Percentiles rank a stretch among this genome's conserved stretches.
Evolutionary conservation across 2,329 filamentous ascomycete genomes (phyloP).

Genomic region (Stagonosporopsis chrysanthemi): DNA sequence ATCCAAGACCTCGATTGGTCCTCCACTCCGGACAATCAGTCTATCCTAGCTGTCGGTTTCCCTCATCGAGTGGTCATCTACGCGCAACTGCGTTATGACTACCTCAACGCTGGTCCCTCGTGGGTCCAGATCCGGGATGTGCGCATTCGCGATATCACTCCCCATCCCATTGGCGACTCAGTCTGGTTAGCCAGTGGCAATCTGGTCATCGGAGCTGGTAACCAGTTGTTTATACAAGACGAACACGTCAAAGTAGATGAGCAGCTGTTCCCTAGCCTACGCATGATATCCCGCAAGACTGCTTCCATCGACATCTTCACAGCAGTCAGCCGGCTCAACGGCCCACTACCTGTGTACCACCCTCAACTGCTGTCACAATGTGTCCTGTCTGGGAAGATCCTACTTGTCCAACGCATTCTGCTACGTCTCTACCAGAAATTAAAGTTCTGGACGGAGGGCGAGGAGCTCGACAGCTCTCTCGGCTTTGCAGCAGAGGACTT

Average conservation of each 20-base stretch:
- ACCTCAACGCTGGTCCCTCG: conserved; percentile 85
- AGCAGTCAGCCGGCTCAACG: conserved; percentile 82
- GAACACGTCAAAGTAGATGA: conserved; percentile 73
- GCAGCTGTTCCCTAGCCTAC: conserved; percentile 64
- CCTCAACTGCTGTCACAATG: conserved; percentile 90
- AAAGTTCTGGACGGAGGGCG: conserved; percentile 84
- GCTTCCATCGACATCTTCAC: conserved; percentile 76
- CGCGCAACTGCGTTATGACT: conserved; percentile 89
- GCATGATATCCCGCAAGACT: conserved; percentile 57
- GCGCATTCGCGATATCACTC: conserved; percentile 79
- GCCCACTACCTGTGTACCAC: conserved; percentile 87
- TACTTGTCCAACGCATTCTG: conserved; percentile 75
- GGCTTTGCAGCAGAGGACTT: conserved; percentile 62
- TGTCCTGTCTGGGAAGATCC: conserved; percentile 79
- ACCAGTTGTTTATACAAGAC: conserved; percentile 87
- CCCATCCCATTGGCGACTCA: conserved; percentile 90
- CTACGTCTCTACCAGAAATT: conserved; percentile 75
- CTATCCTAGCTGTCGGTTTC: conserved; percentile 90
- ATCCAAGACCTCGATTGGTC: conserved; percentile 94
- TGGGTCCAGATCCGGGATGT: conserved; percentile 89
- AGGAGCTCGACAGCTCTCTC: conserved; percentile 79
- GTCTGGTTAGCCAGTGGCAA: conserved; percentile 88
- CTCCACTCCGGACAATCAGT: conserved; percentile 86
- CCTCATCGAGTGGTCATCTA: conserved; percentile 83
- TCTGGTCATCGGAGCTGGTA: conserved; percentile 86